Conservation (phyloP, 768 basidiomycete species). For the Mycena filopes region DNA sequence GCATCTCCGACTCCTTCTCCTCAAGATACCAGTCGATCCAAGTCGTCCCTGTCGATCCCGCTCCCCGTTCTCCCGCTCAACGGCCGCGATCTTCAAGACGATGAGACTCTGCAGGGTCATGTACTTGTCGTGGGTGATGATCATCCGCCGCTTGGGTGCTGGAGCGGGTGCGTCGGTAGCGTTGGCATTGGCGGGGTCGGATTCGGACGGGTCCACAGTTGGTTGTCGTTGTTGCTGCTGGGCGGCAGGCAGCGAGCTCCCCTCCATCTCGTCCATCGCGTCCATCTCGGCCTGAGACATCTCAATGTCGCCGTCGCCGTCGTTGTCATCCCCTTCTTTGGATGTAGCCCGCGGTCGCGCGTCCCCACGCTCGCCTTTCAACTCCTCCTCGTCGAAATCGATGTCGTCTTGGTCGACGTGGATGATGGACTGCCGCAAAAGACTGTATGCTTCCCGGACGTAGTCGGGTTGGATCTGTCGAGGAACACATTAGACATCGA, state of each 20-base stretch:
- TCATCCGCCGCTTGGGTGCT: conserved; percentile 78
- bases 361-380: conserved; percentile 62
- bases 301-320: conserved; percentile 67
- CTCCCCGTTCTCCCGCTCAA: conserved; percentile 79
- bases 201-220: conserved; percentile 44
- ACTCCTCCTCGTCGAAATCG: conserved; percentile 94
- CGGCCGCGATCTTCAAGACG: conserved; percentile 80
- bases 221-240: conserved; percentile 39
- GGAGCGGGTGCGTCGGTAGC: conserved; percentile 48
- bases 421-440: conserved; percentile 96
- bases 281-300: conserved; percentile 48
- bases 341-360: conserved; percentile 45
- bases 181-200: conserved; percentile 49
- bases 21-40: conserved; percentile 99
- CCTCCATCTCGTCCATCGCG: conserved; percentile 61
- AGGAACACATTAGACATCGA: conserved; percentile 12
- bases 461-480: conserved; percentile 89
- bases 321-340: conserved; percentile 46
- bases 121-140: conserved; percentile 97
- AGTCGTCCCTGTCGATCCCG: conserved; percentile 89
- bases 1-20: conserved; percentile 82
- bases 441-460: conserved; percentile 94
- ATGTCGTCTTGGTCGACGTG: conserved; percentile 99
- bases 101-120: conserved; percentile 90
- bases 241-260: conserved; percentile 55